These are phyloP conservation scores for Orbilia quercus DNA, from an alignment of 2,329 filamentous ascomycete genomes.

Conservation along the genomic window DNA sequence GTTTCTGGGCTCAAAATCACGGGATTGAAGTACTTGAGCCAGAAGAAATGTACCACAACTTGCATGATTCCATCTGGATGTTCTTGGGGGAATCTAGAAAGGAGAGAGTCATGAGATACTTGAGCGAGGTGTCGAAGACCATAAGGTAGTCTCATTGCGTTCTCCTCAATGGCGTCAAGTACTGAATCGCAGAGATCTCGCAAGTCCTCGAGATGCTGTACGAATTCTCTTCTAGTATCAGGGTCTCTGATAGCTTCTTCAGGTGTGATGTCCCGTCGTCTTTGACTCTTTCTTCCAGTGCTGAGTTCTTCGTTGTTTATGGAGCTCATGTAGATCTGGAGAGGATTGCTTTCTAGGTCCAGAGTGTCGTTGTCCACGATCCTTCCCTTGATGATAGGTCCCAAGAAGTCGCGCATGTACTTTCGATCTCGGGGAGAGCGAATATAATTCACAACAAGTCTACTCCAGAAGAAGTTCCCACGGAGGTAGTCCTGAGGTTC, in stretches of 20 bases:
- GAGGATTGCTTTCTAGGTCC: constrained; percentile 94
- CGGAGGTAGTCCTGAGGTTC: constrained; percentile 85
- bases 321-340: constrained; percentile 94
- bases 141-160: constrained; percentile 88
- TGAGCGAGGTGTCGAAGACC: constrained; percentile 88
- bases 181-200: constrained; percentile 95
- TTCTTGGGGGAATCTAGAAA: constrained; percentile 81
- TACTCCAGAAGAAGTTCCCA: constrained; percentile 92
- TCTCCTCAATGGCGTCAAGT: constrained; percentile 82
- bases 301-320: constrained; percentile 98
- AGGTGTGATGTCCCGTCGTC: constrained; percentile 84
- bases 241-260: constrained; percentile 96
- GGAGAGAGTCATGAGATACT: constrained; percentile 83
- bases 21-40: constrained; percentile 92
- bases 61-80: constrained; percentile 81
- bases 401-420: constrained; percentile 86
- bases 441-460: constrained; percentile 85
- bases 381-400: constrained; percentile 86
- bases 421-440: constrained; percentile 87
- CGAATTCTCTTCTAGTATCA: constrained; percentile 91
- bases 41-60: constrained; percentile 88
- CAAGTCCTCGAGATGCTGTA: constrained; percentile 91
- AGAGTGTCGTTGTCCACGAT: constrained; percentile 91
- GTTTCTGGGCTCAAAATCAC: constrained; percentile 90
- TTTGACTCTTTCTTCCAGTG: constrained; percentile 83